Evolutionary conservation across 495 filamentous ascomycete species (phyloP), one percentile per base, ranked within the genome.

Genomic region (Glonium stellatum): DNA sequence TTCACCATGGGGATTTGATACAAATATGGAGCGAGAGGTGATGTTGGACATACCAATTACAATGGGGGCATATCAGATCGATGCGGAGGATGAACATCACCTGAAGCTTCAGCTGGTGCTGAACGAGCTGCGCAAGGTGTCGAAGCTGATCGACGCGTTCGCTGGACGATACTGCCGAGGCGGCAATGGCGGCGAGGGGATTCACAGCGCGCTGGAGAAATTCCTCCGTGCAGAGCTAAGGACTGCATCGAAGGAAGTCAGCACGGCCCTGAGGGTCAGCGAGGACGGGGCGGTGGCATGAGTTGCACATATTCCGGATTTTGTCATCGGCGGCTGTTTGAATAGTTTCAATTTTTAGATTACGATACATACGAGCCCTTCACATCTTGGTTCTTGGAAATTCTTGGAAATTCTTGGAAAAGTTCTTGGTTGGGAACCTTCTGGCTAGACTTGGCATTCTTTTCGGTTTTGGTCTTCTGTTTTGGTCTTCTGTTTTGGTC

Each of bases 61-160:
- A 39, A 65, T 69, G 49, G 67, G 67, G 25, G 64, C 53, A 4
- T 69, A 66, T 55, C 63, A 66, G 52, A 56, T 69, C 39, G 67
- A 69, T 13, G 60, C 61, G 5, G 67, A 69, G 46, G 64, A 62
- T 23, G 57, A 65, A 39, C 48, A 49, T 35, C 49, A 66, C 31
- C 54, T 69, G 53, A 69, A 66, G 46, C 52, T 63, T 34, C 67
- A 67, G 23, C 55, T 69, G 11, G 67, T 69, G 13, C 58, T 69
- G 37, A 69, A 58, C 48, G 59, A 65, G 12, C 53, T 69, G 47
- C 53, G 63, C n/a, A 67, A 63, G 57, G 64, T 69, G 23, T 58
- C 56, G 9, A 66, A 66, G 51, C 58, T 65, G 12, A 54, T 69
- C 18, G 60, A 69, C 34, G 54, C 60, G 5, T 62, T 62, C 48